Conservation (phyloP, 257 asterid species). For the Knoxia roxburghii region DNA sequence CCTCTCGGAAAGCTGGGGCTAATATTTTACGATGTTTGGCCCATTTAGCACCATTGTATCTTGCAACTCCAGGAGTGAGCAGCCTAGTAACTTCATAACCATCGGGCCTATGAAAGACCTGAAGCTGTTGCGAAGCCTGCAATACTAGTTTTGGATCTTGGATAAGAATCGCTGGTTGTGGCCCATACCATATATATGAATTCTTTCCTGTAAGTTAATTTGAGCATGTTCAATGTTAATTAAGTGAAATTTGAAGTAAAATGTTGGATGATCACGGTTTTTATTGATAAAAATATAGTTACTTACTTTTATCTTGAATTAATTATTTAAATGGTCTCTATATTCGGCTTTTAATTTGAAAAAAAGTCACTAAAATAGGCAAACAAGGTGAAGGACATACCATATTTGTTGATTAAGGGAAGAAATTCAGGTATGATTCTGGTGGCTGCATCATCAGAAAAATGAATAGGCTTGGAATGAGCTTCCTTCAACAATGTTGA, state of each 20-base stretch:
- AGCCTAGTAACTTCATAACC: not conserved
- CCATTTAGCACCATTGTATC: not conserved
- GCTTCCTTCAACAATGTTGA: slow-evolving; percentile 14
- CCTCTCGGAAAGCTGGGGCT: not conserved
- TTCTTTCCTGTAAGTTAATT: not conserved
- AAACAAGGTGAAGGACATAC: slow-evolving; percentile 14
- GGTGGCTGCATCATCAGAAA: slow-evolving; percentile 26
- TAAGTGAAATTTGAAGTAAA: no score
- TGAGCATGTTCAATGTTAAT: no score
- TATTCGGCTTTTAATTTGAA: no score
- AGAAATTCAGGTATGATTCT: slow-evolving; percentile 23
- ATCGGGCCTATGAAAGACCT: not conserved
- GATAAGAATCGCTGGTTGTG: not conserved
- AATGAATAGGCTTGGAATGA: slow-evolving; percentile 18
- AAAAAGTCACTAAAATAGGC: no score
- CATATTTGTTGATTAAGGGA: slow-evolving; percentile 20
- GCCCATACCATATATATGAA: not conserved
- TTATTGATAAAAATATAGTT: no score
- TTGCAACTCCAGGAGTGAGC: not conserved
- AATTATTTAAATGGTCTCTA: no score
- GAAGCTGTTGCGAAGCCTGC: not conserved
- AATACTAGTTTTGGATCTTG: not conserved
- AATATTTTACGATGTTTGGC: not conserved
- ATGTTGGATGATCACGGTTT: no score
- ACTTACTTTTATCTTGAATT: no score